Conservation (phyloP, 2,329 filamentous ascomycete species). For the Fusarium incarnatum region DNA sequence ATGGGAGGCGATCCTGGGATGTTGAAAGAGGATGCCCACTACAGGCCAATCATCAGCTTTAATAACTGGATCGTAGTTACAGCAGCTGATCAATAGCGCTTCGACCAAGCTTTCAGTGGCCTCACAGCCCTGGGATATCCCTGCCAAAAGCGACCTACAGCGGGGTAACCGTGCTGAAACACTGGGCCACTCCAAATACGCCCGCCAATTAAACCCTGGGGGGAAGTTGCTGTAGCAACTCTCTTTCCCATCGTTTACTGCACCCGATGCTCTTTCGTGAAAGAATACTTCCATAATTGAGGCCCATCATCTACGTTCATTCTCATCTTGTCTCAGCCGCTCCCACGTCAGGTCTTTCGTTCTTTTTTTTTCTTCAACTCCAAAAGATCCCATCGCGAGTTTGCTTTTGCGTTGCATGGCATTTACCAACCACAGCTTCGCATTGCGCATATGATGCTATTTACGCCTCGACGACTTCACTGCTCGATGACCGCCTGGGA, state of each 20-base stretch:
- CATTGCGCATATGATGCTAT: conserved; percentile 45
- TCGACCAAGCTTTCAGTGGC: conserved; percentile 36
- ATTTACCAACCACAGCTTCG: conserved; percentile 27
- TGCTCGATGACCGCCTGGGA: conserved; percentile 45
- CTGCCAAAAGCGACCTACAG: conserved; percentile 40
- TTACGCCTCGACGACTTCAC: conserved; percentile 38
- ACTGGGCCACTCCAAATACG: conserved; percentile 34
- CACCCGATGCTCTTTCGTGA: conserved; percentile 34
- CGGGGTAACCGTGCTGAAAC: conserved; percentile 46
- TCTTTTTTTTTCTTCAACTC: conserved; percentile 26
- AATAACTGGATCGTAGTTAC: conserved; percentile 20
- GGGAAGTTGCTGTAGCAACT: conserved; percentile 44
- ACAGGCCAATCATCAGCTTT: conserved; percentile 22
- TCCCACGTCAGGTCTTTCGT: conserved; percentile 24
- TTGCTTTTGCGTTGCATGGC: conserved; percentile 35
- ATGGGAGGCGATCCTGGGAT: conserved; percentile 25
- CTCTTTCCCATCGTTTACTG: conserved; percentile 15
- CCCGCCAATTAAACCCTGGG: conserved; percentile 32
- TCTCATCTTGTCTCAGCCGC: conserved; percentile 42
- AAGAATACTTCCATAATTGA: conserved; percentile 36
- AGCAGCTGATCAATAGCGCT: conserved; percentile 37
- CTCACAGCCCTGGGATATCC: conserved; percentile 30
- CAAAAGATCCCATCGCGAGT: conserved; percentile 17
- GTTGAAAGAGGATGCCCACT: background rate
- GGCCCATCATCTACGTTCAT: conserved; percentile 21